Evolutionary conservation across 2,329 filamentous ascomycete genomes (phyloP).

Genomic region (Falciphora oryzae): DNA sequence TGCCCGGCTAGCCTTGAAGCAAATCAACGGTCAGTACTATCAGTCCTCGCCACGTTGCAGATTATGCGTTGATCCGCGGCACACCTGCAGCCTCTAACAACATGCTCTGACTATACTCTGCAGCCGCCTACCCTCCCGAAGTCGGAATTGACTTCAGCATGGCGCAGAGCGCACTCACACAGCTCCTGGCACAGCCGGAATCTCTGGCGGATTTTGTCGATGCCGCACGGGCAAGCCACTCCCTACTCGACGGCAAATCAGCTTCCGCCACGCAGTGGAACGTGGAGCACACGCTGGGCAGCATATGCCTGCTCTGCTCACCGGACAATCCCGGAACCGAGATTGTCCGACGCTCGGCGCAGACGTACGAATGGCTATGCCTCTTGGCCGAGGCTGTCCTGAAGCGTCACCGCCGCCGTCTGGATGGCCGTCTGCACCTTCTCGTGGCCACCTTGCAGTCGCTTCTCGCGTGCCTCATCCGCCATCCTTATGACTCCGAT

Average conservation of each 20-base stretch:
- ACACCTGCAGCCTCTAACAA: not conserved
- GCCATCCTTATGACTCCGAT: constrained; percentile 25
- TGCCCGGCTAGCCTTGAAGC: constrained; percentile 5
- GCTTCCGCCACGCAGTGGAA: constrained; percentile 52
- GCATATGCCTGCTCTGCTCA: constrained; percentile 32
- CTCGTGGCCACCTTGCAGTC: constrained; percentile 48
- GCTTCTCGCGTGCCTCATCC: constrained; percentile 49
- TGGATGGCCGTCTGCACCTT: constrained; percentile 58
- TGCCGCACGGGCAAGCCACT: constrained; percentile 35
- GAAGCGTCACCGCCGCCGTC: constrained; percentile 51
- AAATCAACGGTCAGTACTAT: not conserved
- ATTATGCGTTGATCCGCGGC: not conserved
- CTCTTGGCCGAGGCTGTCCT: constrained; percentile 51
- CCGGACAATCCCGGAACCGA: constrained; percentile 12
- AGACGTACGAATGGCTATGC: constrained; percentile 42
- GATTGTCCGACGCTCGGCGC: constrained; percentile 20
- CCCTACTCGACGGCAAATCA: constrained; percentile 44
- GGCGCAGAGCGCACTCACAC: constrained; percentile 35
- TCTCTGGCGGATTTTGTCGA: constrained; percentile 29
- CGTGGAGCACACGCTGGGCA: constrained; percentile 46
- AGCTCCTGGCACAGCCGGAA: constrained; percentile 24
- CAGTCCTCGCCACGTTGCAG: not conserved
- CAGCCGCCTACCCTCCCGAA: not conserved
- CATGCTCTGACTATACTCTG: no score
- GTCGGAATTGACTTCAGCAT: constrained; percentile 31